phyloP scores from a whole-genome alignment of 805 yeast genomes.

The Wickerhamomyces silvicola region DNA sequence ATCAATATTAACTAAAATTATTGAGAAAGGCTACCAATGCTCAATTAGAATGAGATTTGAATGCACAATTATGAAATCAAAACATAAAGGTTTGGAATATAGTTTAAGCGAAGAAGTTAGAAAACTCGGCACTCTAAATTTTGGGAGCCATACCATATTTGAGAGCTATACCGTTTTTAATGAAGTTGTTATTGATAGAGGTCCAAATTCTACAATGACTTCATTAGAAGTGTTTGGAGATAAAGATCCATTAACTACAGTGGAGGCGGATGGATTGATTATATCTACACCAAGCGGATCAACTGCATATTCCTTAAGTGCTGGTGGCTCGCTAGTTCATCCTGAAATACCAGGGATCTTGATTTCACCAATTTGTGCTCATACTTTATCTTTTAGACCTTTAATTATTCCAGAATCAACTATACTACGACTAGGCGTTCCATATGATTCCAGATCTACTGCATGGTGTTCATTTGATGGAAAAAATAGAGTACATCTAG shows the following conservation, averaged over 20 bases:
- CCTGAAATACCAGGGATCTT: slow-evolving; percentile 50
- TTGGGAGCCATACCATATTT: slow-evolving; percentile 23
- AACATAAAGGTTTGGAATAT: slow-evolving; percentile 7
- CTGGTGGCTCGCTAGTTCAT: slow-evolving; percentile 51
- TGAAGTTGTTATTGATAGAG: slow-evolving; percentile 46
- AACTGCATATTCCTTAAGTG: slow-evolving; percentile 47
- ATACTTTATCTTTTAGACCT: slow-evolving; percentile 47
- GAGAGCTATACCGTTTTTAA: slow-evolving; percentile 37
- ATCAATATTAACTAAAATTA: slow-evolving; percentile 28
- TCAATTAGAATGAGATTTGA: slow-evolving; percentile 45
- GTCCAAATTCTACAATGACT: slow-evolving; percentile 47
- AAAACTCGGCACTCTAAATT: slow-evolving; percentile 13
- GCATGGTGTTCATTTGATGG: slow-evolving; percentile 34
- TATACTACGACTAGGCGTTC: slow-evolving; percentile 27
- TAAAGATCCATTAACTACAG: slow-evolving; percentile 45
- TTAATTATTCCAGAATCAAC: slow-evolving; percentile 39
- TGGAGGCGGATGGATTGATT: slow-evolving; percentile 62
- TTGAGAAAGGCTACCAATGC: slow-evolving; percentile 39
- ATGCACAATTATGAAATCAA: slow-evolving; percentile 39
- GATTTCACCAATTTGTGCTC: slow-evolving; percentile 51
- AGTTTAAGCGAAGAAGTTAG: slow-evolving; percentile 21
- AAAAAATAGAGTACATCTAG: slow-evolving; percentile 25
- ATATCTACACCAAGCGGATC: slow-evolving; percentile 66
- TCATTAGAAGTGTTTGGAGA: slow-evolving; percentile 44
- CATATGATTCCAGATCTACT: slow-evolving; percentile 25